A percentile compares a stretch with the other conserved stretches of the same genome.
phyloP scores from a whole-genome alignment of 2,329 filamentous ascomycete genomes.

The Fusarium clavum region DNA sequence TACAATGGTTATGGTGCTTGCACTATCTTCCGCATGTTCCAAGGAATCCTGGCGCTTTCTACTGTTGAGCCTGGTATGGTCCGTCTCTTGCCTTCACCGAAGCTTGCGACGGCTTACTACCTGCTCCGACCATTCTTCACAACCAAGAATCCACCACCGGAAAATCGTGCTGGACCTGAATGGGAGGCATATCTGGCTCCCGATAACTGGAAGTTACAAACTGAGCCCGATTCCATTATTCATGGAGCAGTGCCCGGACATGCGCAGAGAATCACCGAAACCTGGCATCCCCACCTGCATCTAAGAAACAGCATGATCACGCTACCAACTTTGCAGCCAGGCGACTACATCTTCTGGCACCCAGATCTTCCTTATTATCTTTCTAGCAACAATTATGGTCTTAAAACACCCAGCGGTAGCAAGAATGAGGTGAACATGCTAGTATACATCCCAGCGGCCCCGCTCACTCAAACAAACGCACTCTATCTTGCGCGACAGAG shows the following conservation, averaged over 20 bases:
- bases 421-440: slow-evolving; percentile 60
- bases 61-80: slow-evolving; percentile 74
- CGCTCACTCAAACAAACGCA: slow-evolving; percentile 68
- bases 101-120: slow-evolving; percentile 80
- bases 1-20: slow-evolving; percentile 69
- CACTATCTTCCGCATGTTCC: slow-evolving; percentile 70
- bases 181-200: slow-evolving; percentile 66
- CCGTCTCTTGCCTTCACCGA: slow-evolving; percentile 78
- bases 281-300: slow-evolving; percentile 68
- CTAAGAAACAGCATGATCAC: slow-evolving; percentile 65
- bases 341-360: slow-evolving; percentile 70
- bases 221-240: slow-evolving; percentile 65
- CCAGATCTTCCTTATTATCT: slow-evolving; percentile 69
- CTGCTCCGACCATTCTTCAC: slow-evolving; percentile 71
- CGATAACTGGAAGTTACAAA: slow-evolving; percentile 59
- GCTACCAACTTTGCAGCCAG: slow-evolving; percentile 65
- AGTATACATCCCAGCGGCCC: slow-evolving; percentile 66
- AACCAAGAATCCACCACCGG: slow-evolving; percentile 57
- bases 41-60: slow-evolving; percentile 66
- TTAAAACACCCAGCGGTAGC: slow-evolving; percentile 45
- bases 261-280: slow-evolving; percentile 67
- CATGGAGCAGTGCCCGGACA: slow-evolving; percentile 69
- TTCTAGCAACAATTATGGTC: slow-evolving; percentile 53
- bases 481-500: slow-evolving; percentile 68
- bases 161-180: slow-evolving; percentile 53